A percentile compares a stretch with the other conserved stretches of the same genome.
Conservation (phyloP, 179 eudicot genomes). For the Pouteria campechiana region DNA sequence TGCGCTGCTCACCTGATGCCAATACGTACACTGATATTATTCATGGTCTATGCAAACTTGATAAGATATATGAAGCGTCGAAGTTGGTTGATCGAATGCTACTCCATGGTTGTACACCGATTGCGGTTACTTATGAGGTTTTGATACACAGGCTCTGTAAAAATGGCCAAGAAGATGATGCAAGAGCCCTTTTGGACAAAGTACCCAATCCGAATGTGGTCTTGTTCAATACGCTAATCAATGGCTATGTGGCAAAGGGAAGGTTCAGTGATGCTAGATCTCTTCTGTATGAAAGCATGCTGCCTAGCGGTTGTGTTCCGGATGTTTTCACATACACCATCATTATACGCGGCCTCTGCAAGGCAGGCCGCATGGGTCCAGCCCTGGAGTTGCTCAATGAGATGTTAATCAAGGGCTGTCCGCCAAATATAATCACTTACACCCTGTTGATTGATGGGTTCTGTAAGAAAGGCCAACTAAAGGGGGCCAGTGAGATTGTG, state of each 20-base stretch:
- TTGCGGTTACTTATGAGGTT: slow-evolving; percentile 61
- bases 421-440: slow-evolving; percentile 56
- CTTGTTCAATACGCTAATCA: slow-evolving; percentile 61
- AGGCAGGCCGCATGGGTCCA: slow-evolving; percentile 36
- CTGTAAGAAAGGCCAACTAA: slow-evolving; percentile 49
- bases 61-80: slow-evolving; percentile 68
- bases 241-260: slow-evolving; percentile 59
- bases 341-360: slow-evolving; percentile 64
- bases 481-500: slow-evolving; percentile 40
- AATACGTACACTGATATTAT: slow-evolving; percentile 82
- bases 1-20: slow-evolving; percentile 86
- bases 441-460: slow-evolving; percentile 64
- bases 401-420: slow-evolving; percentile 46
- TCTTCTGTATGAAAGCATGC: slow-evolving; percentile 38
- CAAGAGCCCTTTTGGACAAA: slow-evolving; percentile 54
- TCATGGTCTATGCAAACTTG: slow-evolving; percentile 55
- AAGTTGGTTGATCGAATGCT: slow-evolving; percentile 86
- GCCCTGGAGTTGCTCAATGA: slow-evolving; percentile 50
- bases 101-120: slow-evolving; percentile 55
- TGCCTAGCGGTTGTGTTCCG: slow-evolving; percentile 30
- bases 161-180: slow-evolving; percentile 53
- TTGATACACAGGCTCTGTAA: slow-evolving; percentile 63
- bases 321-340: slow-evolving; percentile 70
- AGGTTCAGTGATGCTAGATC: slow-evolving; percentile 64
- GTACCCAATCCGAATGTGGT: slow-evolving; percentile 65